Conservation (phyloP, 768 basidiomycete genomes). For the Boletus fagicola region DNA sequence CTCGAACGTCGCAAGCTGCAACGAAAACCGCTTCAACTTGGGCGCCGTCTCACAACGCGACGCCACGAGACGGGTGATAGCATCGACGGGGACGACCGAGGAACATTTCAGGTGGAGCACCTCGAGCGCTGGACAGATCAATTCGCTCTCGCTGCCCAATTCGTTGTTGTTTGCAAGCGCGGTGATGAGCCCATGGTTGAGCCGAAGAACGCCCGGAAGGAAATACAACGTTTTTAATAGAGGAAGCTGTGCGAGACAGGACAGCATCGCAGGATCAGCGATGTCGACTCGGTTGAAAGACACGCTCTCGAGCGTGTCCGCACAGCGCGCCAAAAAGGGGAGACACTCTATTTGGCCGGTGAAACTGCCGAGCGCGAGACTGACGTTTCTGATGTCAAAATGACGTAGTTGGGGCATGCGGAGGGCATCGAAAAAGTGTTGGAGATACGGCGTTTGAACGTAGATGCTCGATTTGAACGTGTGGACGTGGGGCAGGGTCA, state of each 20-base stretch:
- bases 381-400: conserved; percentile 31
- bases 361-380: conserved; percentile 28
- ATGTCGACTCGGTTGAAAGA: conserved; percentile 26
- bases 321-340: conserved; percentile 26
- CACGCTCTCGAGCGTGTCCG: conserved; percentile 29
- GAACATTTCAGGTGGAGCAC: conserved; percentile 27
- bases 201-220: conserved; percentile 30
- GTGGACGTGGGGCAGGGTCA: conserved; percentile 29
- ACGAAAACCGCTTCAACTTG: conserved; percentile 17
- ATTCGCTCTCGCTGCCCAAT: not conserved
- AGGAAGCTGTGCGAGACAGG: conserved; percentile 22
- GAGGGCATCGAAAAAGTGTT: conserved; percentile 26
- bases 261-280: conserved; percentile 16
- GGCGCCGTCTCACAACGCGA: conserved; percentile 21
- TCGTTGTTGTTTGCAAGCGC: conserved; percentile 17
- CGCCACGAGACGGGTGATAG: conserved; percentile 23
- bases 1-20: conserved; percentile 30
- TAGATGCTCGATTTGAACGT: conserved; percentile 29
- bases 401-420: conserved; percentile 25
- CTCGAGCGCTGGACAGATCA: conserved; percentile 26
- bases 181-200: conserved; percentile 31
- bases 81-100: conserved; percentile 21
- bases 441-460: conserved; percentile 27
- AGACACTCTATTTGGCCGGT: conserved; percentile 28
- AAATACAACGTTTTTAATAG: conserved; percentile 18